Base-by-base conservation (phyloP, 139 green algal species). In the Volvox africanus region DNA sequence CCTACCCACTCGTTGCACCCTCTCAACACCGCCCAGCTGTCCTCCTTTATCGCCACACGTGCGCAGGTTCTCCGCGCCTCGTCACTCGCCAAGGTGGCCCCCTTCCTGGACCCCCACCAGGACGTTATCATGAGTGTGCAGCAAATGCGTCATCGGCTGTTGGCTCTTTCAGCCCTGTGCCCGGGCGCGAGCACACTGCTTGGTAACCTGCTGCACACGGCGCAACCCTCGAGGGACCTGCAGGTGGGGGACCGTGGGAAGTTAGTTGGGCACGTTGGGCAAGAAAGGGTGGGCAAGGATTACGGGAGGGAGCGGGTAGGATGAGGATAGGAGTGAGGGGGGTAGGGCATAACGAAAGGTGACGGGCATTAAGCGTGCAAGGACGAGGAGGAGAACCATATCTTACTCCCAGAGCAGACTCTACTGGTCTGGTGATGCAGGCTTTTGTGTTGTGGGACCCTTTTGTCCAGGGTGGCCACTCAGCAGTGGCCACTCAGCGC, bases 141-240 rank as follows among this genome's bases (percentile, higher is more conserved):
- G 93, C 93, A 96, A 88, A 98, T 95, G 33, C 92, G 96, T 18
- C 92, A 97, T 85, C 90, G 94, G 50, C 92, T 98, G 86, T 93
- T 98, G 44, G 96, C 96, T 0, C 93, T 98, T 1, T 94, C 81
- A 73, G 95, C 92, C 69, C 89, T 98, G 61, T 97, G 94, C 82
- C 97, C 97, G 0, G 97, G 97, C 1, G 96, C 97, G 33, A 96
- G 94, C 62, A 97, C 96, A 28, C 94, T 98, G 35, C 94, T 98
- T 3, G 95, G 94, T 44, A 98, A 98, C 88, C 93, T 98, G 78
- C 84, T 98, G 69, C 93, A 67, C 76, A 71, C 80, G 1, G 67
- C 88, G 17, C 17, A n/a, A 0, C 11, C 36, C 2, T 21, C 17
- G 22, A 28, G 36, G 77, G 20, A 14, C 62, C 61, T 87, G 75